Evolutionary conservation across 2,329 filamentous ascomycete species (phyloP).

Genomic region (Fonsecaea pugnacius): DNA sequence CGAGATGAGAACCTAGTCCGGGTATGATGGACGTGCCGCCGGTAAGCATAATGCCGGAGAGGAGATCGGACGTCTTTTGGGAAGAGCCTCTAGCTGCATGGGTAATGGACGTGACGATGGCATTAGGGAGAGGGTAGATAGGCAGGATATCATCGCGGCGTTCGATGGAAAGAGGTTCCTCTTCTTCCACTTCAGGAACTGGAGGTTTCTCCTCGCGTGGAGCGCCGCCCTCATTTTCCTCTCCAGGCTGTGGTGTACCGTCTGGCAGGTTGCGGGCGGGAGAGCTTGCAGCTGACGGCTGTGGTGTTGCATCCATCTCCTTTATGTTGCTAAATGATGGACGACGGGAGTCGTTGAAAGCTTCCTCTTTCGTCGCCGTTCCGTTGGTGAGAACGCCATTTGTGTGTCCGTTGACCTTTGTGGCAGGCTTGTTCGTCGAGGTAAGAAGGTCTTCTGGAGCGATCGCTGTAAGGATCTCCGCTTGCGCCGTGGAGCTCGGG

Average conservation of each 20-base stretch:
- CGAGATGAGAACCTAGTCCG: slow-evolving; percentile 78
- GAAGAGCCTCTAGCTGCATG: slow-evolving; percentile 88
- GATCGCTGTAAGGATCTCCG: slow-evolving; percentile 63
- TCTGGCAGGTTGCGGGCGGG: slow-evolving; percentile 71
- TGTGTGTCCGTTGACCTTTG: slow-evolving; percentile 42
- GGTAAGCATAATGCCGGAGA: slow-evolving; percentile 87
- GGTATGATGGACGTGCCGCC: slow-evolving; percentile 82
- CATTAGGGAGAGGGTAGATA: slow-evolving; percentile 79
- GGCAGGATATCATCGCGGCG: slow-evolving; percentile 80
- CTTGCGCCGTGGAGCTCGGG: slow-evolving; percentile 81
- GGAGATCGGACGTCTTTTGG: slow-evolving; percentile 87
- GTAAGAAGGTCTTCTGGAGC: slow-evolving; percentile 44
- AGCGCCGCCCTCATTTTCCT: slow-evolving; percentile 13
- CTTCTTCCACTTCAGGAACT: slow-evolving; percentile 34
- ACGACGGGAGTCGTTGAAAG: slow-evolving; percentile 71
- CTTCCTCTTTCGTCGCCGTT: slow-evolving; percentile 54
- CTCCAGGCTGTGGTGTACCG: slow-evolving; percentile 44
- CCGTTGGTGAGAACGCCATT: slow-evolving; percentile 36
- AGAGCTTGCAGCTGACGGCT: slow-evolving; percentile 83
- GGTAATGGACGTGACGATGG: slow-evolving; percentile 85
- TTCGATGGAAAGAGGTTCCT: slow-evolving; percentile 54
- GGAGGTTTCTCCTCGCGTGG: slow-evolving; percentile 31
- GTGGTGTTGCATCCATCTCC: slow-evolving; percentile 72
- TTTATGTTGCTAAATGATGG: slow-evolving; percentile 64
- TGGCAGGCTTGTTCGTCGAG: slow-evolving; percentile 38